phyloP scores from a whole-genome alignment of 2,329 filamentous ascomycete species.

The Nannizzia gypsea region DNA sequence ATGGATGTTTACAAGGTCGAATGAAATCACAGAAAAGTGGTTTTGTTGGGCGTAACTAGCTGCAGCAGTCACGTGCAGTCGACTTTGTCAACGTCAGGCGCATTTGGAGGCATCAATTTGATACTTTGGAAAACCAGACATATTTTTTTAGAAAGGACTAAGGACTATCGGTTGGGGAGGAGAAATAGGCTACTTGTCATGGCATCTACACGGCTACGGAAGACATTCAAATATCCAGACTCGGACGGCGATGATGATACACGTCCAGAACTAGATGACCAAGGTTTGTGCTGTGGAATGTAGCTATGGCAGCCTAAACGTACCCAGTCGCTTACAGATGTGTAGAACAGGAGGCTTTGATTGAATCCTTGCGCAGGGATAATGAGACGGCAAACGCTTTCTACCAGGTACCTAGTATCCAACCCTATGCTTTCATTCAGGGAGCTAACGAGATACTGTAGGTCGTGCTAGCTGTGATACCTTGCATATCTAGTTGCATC shows the following conservation, averaged over 20 bases:
- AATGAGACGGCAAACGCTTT: constrained; percentile 30
- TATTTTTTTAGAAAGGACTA: background rate
- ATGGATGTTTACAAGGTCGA: no score
- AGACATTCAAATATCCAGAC: constrained; percentile 62
- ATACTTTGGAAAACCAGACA: background rate
- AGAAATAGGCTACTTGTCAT: constrained; percentile 1
- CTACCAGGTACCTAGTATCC: constrained; percentile 26
- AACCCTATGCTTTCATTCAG: background rate
- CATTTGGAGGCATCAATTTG: background rate
- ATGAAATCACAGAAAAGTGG: no score
- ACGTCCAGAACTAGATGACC: constrained; percentile 59
- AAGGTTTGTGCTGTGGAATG: constrained; percentile 41
- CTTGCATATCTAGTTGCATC: constrained; percentile 14
- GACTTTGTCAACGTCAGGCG: background rate
- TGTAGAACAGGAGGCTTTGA: constrained; percentile 33
- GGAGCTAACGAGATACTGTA: constrained; percentile 15
- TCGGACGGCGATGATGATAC: constrained; percentile 46
- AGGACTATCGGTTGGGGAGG: background rate
- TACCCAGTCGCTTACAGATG: background rate
- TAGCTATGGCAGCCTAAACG: background rate
- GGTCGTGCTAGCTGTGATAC: constrained; percentile 27
- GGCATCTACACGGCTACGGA: constrained; percentile 53
- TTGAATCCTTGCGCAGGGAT: constrained; percentile 25
- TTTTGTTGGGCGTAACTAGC: no score
- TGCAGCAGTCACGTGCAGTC: no score